Conservation (phyloP, 306 rosid species). For the Glycyrrhiza uralensis region DNA sequence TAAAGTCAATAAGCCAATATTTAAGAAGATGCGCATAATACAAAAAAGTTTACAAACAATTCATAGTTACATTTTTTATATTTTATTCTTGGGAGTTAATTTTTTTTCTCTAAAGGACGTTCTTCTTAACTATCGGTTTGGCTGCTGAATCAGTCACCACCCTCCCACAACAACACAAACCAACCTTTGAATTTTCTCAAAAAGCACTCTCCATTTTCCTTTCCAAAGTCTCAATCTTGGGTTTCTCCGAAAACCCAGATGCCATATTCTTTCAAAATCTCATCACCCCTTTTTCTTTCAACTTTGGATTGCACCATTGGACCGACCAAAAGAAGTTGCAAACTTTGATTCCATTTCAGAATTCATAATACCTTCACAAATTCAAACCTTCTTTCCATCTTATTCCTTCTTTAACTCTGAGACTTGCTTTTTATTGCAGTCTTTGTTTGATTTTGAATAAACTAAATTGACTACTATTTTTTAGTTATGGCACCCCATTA, state of each 20-base stretch:
- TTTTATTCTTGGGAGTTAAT: not conserved
- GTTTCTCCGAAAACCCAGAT: not conserved
- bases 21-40: too few relatives aligned
- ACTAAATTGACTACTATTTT: constrained; percentile 1
- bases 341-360: constrained; percentile 21
- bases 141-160: constrained; percentile 13
- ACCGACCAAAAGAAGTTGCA: not conserved
- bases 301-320: constrained; percentile 23
- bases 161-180: constrained; percentile 16
- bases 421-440: constrained; percentile 9
- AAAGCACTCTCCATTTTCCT: not conserved
- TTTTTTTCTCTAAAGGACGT: not conserved
- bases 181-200: constrained; percentile 20
- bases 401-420: not conserved
- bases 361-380: not conserved
- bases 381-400: constrained; percentile 3
- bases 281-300: not conserved
- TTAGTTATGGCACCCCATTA: not conserved
- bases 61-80: not conserved
- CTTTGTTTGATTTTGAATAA: constrained; percentile 27
- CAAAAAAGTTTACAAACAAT: not conserved
- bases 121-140: constrained; percentile 7
- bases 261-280: not conserved
- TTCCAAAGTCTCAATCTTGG: constrained; percentile 26
- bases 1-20: too few relatives aligned